Evolutionary conservation across 2,329 filamentous ascomycete genomes (phyloP), one percentile per base, ranked within the genome.

Genomic region (Phialemonium atrogriseum): DNA sequence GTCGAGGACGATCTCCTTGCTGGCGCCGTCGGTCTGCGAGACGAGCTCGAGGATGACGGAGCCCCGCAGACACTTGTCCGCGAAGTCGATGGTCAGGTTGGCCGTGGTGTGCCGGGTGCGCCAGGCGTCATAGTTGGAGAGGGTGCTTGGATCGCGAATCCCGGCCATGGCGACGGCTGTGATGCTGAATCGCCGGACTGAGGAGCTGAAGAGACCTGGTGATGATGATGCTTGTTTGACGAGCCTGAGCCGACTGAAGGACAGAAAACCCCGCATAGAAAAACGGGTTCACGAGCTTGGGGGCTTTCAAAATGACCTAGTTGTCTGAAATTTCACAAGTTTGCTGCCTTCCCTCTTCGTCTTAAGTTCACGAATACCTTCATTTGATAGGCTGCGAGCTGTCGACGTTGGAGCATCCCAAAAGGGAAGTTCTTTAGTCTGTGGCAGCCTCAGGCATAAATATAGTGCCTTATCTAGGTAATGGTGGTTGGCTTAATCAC

Each of bases 91-190:
- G 45, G 77, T 76, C 50, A 95, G 76, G 55, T 83, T 77, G 36
- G 84, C 83, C 13, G 75, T 80, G 13, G 86, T 91, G 62, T 95
- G 87, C 53, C 72, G 78, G 12, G 85, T 94, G 39, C 75, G 68
- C 78, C 86, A 95, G 34, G 81, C 78, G 56, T 84, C 78, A 60
- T 95, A 95, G 65, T 96, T 96, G 52, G 84, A 83, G 37, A 91
- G 63, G 16, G 91, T 95, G 56, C 87, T 93, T 32, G 87, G 87
- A 60, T 96, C 89, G 50, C 84, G 75, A 30, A 67, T 47, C 18
- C 54, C 46, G 47, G 44, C 37, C 46, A 48, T 48, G 35, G 32
- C 44, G 30, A 38, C 35, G 23, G 27, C 23, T 30, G 34, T 39
- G 16, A 24, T 24, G 30, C 41, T 30, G 24, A 48, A 43, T 32